Conservation (phyloP, 306 rosid genomes). For the Begonia masoniana region DNA sequence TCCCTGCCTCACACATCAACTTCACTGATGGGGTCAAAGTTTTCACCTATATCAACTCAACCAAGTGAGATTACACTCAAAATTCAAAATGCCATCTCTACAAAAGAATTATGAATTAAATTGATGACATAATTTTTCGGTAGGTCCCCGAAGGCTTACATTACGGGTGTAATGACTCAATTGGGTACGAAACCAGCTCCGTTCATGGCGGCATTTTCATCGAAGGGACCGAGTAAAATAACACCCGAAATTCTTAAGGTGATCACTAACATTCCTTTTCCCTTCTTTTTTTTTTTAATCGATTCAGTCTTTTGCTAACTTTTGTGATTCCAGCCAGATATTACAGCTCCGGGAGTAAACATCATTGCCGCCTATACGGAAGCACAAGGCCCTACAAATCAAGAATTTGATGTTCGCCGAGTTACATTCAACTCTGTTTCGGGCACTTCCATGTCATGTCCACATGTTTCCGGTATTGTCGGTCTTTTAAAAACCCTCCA, state of each 20-base stretch:
- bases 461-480: slow-evolving; percentile 68
- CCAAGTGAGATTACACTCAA: slow-evolving; percentile 39
- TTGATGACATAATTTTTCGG: slow-evolving; percentile 1
- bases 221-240: slow-evolving; percentile 64
- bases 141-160: slow-evolving; percentile 58
- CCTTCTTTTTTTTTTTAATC: not conserved
- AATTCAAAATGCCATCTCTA: not conserved
- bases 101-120: not conserved
- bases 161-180: slow-evolving; percentile 40
- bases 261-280: not conserved
- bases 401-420: slow-evolving; percentile 47
- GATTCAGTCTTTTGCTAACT: not conserved
- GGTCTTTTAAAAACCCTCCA: slow-evolving; percentile 57
- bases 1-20: slow-evolving; percentile 72
- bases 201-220: slow-evolving; percentile 86
- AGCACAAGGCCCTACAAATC: slow-evolving; percentile 74
- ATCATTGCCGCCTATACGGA: slow-evolving; percentile 71
- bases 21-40: slow-evolving; percentile 32
- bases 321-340: slow-evolving; percentile 57
- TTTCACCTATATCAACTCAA: slow-evolving; percentile 41
- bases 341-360: slow-evolving; percentile 92
- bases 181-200: slow-evolving; percentile 75
- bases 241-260: slow-evolving; percentile 85
- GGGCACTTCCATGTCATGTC: slow-evolving; percentile 98
- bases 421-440: slow-evolving; percentile 48